Percentiles rank a stretch among this genome's conserved stretches.
phyloP scores from a whole-genome alignment of 2,329 filamentous ascomycete genomes.

The Botryotinia globosa region DNA sequence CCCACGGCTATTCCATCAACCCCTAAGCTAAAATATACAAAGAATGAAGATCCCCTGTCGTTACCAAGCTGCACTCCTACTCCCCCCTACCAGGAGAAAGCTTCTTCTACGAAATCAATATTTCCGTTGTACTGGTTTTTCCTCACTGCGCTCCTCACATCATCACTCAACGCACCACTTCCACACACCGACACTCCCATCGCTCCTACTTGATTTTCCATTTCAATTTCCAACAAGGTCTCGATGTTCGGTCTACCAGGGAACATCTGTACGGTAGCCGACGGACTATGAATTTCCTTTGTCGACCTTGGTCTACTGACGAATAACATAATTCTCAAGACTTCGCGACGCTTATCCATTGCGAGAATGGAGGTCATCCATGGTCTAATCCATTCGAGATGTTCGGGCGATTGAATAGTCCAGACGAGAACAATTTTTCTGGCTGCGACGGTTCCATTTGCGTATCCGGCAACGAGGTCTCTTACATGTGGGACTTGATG shows the following conservation, averaged over 20 bases:
- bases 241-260: slow-evolving; percentile 73
- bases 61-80: not conserved
- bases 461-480: slow-evolving; percentile 66
- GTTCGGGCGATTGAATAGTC: slow-evolving; percentile 76
- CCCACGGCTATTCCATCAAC: not conserved
- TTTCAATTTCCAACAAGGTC: slow-evolving; percentile 68
- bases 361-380: slow-evolving; percentile 80
- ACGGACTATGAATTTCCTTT: slow-evolving; percentile 78
- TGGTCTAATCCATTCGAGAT: slow-evolving; percentile 78
- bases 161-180: slow-evolving; percentile 69
- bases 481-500: slow-evolving; percentile 75
- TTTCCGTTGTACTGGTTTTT: slow-evolving; percentile 61
- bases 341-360: slow-evolving; percentile 71
- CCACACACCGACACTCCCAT: slow-evolving; percentile 75
- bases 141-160: slow-evolving; percentile 67
- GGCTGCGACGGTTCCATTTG: slow-evolving; percentile 66
- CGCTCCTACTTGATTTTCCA: slow-evolving; percentile 70
- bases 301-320: slow-evolving; percentile 71
- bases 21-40: slow-evolving; percentile 26
- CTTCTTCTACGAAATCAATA: slow-evolving; percentile 78
- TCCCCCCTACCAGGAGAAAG: slow-evolving; percentile 59
- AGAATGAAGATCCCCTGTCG: slow-evolving; percentile 12
- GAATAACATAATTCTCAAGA: slow-evolving; percentile 74
- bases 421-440: slow-evolving; percentile 73
- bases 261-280: slow-evolving; percentile 79